A percentile compares a stretch with the other conserved stretches of the same genome.
These are phyloP conservation scores for Halophytophthora polymorphica DNA, from an alignment of 352 stramenopile genomes.

Conservation along the genomic window DNA sequence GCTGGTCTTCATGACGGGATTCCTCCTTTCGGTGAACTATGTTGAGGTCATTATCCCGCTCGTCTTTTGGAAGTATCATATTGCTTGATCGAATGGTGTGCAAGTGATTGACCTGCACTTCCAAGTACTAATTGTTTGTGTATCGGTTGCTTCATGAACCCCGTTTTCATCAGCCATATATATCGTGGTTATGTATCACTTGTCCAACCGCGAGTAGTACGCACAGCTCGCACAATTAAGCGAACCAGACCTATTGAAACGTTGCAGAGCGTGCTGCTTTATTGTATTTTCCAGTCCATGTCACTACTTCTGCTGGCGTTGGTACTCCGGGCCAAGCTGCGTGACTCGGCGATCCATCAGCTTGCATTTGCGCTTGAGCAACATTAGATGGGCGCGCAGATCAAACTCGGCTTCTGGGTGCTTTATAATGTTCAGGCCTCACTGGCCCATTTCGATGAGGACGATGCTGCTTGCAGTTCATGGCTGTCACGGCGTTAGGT, in stretches of 20 bases:
- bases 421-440: too few relatives aligned
- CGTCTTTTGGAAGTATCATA: too few relatives aligned
- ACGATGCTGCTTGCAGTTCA: neutral
- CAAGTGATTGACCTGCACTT: neutral
- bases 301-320: constrained; percentile 20
- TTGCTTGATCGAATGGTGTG: too few relatives aligned
- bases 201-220: constrained; percentile 16
- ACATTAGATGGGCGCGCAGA: constrained; percentile 16
- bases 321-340: constrained; percentile 8
- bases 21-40: constrained; percentile 23
- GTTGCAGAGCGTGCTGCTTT: constrained; percentile 12
- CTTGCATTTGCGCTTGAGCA: constrained; percentile 27
- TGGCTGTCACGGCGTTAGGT: too few relatives aligned
- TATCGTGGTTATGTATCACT: constrained; percentile 4
- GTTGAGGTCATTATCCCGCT: constrained; percentile 22
- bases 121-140: too few relatives aligned
- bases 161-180: constrained; percentile 9
- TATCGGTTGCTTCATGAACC: too few relatives aligned
- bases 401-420: constrained; percentile 28
- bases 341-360: constrained; percentile 11
- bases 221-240: constrained; percentile 8
- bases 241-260: neutral
- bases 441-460: too few relatives aligned
- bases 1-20: constrained; percentile 26
- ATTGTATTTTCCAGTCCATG: constrained; percentile 21